Percentiles rank a stretch among this genome's conserved stretches.
Evolutionary conservation across 352 stramenopile genomes (phyloP).

Genomic region (Globisporangium polare): DNA sequence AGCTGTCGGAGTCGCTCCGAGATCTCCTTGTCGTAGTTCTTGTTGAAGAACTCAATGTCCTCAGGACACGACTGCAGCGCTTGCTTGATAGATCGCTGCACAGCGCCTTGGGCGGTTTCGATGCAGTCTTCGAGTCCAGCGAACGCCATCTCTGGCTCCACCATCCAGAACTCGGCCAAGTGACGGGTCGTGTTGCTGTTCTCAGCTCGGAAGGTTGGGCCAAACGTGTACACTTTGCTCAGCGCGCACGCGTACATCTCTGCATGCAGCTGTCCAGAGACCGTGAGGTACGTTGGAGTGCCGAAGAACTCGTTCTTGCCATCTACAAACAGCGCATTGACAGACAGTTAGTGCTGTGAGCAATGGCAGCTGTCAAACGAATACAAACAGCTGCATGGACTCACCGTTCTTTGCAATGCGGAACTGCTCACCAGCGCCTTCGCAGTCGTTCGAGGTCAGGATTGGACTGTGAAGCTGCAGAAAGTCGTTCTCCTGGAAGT

Average conservation of each 20-base stretch:
- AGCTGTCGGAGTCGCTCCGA: constrained; percentile 82
- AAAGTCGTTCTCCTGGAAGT: constrained; percentile 81
- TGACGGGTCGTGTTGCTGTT: constrained; percentile 98
- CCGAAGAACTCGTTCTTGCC: constrained; percentile 95
- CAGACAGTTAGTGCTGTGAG: neutral
- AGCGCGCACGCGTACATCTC: constrained; percentile 97
- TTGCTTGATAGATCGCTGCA: constrained; percentile 86
- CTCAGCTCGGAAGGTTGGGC: constrained; percentile 98
- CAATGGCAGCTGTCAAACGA: neutral
- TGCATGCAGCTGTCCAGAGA: constrained; percentile 92
- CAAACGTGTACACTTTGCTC: constrained; percentile 99
- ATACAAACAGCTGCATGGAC: constrained; percentile 9
- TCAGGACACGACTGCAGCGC: constrained; percentile 83
- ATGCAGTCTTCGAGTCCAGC: constrained; percentile 87
- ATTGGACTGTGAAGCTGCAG: constrained; percentile 90
- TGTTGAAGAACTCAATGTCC: constrained; percentile 93
- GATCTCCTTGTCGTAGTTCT: constrained; percentile 86
- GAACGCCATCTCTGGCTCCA: constrained; percentile 93
- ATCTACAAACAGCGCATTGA: constrained; percentile 22
- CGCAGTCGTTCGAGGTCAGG: constrained; percentile 97
- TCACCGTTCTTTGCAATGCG: constrained; percentile 82
- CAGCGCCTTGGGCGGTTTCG: constrained; percentile 89
- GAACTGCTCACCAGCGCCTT: constrained; percentile 98
- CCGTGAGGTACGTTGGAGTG: constrained; percentile 87
- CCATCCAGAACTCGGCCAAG: constrained; percentile 98